These are phyloP conservation scores for Carex arenaria DNA, from an alignment of 202 grass and related monocot genomes.

Conservation along the genomic window DNA sequence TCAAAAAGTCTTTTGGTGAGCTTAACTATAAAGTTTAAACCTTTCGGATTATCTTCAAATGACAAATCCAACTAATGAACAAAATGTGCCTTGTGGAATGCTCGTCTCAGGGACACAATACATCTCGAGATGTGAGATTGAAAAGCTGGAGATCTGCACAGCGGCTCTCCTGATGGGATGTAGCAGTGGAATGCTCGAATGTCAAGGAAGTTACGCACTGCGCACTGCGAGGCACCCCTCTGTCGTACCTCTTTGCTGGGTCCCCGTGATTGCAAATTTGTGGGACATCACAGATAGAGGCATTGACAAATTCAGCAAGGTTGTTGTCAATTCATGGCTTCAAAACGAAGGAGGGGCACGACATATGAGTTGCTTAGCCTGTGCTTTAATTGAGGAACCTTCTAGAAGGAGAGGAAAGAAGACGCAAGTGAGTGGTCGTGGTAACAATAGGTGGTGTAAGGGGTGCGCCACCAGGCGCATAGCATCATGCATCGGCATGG, in stretches of 20 bases:
- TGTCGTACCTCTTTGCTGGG: slow-evolving; percentile 78
- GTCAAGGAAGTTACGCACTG: slow-evolving; percentile 62
- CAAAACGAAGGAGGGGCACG: slow-evolving; percentile 38
- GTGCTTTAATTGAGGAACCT: slow-evolving; percentile 33
- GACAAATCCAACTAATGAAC: not conserved
- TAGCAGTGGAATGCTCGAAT: slow-evolving; percentile 61
- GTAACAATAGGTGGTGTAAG: slow-evolving; percentile 13
- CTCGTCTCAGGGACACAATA: slow-evolving; percentile 64
- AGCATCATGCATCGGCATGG: slow-evolving; percentile 58
- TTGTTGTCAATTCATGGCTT: slow-evolving; percentile 64
- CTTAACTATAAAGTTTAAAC: too few species aligned
- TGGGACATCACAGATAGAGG: slow-evolving; percentile 85
- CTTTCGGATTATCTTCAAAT: too few species aligned
- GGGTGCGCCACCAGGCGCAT: slow-evolving; percentile 44
- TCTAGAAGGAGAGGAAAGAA: slow-evolving; percentile 25
- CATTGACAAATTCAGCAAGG: slow-evolving; percentile 70
- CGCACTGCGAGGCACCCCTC: slow-evolving; percentile 56
- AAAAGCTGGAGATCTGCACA: slow-evolving; percentile 62
- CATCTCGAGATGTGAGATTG: slow-evolving; percentile 55
- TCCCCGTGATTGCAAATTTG: slow-evolving; percentile 71
- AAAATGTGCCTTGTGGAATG: not conserved
- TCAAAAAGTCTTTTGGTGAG: too few species aligned
- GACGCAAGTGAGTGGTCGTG: slow-evolving; percentile 5
- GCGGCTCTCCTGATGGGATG: slow-evolving; percentile 97
- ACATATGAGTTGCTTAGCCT: slow-evolving; percentile 33